phyloP scores from a whole-genome alignment of 2,329 filamentous ascomycete genomes.

The Leptoxyphium fumago region DNA sequence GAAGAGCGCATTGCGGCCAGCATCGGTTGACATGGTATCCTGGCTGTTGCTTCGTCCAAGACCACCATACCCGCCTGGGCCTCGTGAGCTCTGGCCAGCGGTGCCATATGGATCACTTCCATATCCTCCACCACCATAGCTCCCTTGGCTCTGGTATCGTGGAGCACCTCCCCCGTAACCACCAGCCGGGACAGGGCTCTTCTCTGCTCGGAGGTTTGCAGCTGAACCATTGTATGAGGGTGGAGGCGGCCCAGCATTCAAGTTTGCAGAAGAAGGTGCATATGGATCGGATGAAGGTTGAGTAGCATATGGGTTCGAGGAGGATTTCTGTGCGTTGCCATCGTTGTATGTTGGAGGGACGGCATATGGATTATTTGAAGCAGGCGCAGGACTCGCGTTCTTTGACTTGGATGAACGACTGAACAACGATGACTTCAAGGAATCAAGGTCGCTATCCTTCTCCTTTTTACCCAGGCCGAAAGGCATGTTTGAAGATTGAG shows the following conservation, averaged over 20 bases:
- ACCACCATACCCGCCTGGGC: conserved; percentile 40
- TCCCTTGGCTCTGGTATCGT: conserved; percentile 13
- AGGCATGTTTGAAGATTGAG: conserved; percentile 10
- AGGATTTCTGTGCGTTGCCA: conserved; percentile 33
- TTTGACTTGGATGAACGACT: conserved; percentile 40
- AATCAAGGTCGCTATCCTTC: conserved; percentile 38
- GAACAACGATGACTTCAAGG: conserved; percentile 43
- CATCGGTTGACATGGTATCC: conserved; percentile 36
- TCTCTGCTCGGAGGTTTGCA: conserved; percentile 25
- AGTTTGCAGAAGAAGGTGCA: conserved; percentile 12
- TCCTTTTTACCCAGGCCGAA: conserved; percentile 35
- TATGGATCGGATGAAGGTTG: conserved; percentile 15
- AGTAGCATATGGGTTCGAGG: conserved; percentile 18
- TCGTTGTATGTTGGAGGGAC: conserved; percentile 32
- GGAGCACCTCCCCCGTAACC: conserved; percentile 26
- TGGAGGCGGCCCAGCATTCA: conserved; percentile 20
- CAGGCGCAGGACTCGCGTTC: conserved; percentile 26
- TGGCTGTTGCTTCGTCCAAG: conserved; percentile 35
- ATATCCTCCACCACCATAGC: conserved; percentile 31
- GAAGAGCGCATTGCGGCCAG: conserved; percentile 50
- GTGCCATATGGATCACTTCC: conserved; percentile 38
- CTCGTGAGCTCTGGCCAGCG: conserved; percentile 26
- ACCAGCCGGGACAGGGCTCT: conserved; percentile 29
- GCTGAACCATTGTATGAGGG: conserved; percentile 18
- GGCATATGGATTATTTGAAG: conserved; percentile 41